Evolutionary conservation across 768 basidiomycete genomes (phyloP), one percentile per base, ranked within the genome.

Genomic region (Phylloporus sp.): DNA sequence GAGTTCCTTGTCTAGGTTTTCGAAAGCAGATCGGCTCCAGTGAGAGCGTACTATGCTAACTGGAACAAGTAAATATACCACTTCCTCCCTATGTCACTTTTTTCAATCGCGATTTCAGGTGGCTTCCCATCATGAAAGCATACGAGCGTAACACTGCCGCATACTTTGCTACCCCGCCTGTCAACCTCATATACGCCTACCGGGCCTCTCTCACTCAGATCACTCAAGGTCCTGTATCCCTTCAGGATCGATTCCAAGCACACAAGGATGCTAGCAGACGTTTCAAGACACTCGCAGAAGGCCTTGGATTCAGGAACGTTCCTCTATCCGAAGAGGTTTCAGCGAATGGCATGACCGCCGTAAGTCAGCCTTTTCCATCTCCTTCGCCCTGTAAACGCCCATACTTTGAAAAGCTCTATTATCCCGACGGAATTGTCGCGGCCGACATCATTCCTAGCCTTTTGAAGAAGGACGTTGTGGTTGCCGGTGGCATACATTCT

Each of bases 321-420:
- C 80, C 94, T 8, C 60, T 78, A 10, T 70, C 75, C 22, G 71
- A 79, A 2, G 69, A 74, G 3, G 74, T 78, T 48, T 77, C 86
- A 15, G 94, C 96, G 4, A 95, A 94, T 61, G 94, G 95, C 32
- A 97, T 99, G 96, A 89, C 86, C 6, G 94, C 93, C 33, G 82
- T 90, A 59, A 52, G 72, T 60, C 32, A 11, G 23, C 11, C 37
- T 37, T 24, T 15, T 22, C 22, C n/a, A 9, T 18, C 17, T 9
- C 22, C 4, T 13, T 5, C 22, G 15, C 20, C 24, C 18, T 26
- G 26, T 23, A 15, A 6, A 21, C 17, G 6, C 18, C 42, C 40
- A 44, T 22, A 11, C 8, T 3, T 44, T 17, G 32, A 47, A n/a
- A 52, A 85, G 77, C 61, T 91, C 41, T 93, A 90, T 68, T 88